These are phyloP conservation scores for Bipolaris oryzae DNA, from an alignment of 2,329 filamentous ascomycete species.

Conservation along the genomic window DNA sequence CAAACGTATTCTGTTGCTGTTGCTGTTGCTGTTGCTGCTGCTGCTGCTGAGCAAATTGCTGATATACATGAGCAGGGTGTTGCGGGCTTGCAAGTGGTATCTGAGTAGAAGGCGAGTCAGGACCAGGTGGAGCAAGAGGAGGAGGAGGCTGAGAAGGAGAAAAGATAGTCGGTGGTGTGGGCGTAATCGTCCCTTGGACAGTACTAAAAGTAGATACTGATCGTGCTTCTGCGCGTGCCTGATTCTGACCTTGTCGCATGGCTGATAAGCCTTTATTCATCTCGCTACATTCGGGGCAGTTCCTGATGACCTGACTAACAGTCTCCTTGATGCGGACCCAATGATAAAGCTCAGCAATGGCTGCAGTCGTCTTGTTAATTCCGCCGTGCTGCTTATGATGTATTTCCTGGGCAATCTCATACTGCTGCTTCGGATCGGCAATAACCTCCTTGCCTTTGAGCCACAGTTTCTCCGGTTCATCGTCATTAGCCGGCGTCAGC, in stretches of 20 bases:
- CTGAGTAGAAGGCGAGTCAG: constrained; percentile 36
- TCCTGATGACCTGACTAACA: constrained; percentile 90
- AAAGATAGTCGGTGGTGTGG: constrained; percentile 19
- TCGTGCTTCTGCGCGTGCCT: constrained; percentile 16
- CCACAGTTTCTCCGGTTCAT: constrained; percentile 71
- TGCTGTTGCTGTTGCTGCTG: constrained; percentile 37
- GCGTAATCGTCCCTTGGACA: constrained; percentile 15
- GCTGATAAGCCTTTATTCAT: constrained; percentile 45
- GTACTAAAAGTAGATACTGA: constrained; percentile 10
- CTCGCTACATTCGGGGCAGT: constrained; percentile 89
- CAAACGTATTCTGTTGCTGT: constrained; percentile 46
- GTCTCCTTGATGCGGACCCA: constrained; percentile 99
- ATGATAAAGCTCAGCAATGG: constrained; percentile 91
- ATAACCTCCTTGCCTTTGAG: constrained; percentile 98
- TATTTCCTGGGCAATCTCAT: constrained; percentile 80
- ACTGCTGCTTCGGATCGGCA: constrained; percentile 85
- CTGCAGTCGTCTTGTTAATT: constrained; percentile 97
- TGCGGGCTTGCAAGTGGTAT: constrained; percentile 37
- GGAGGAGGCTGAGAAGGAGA: constrained; percentile 14
- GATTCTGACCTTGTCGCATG: constrained; percentile 31
- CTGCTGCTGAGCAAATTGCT: constrained; percentile 40
- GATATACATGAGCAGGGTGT: constrained; percentile 35
- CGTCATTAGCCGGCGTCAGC: constrained; percentile 62
- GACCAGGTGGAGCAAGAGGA: constrained; percentile 4
- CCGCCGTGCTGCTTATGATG: constrained; percentile 82